phyloP scores from a whole-genome alignment of 2,329 filamentous ascomycete species.

The Aureobasidium sp. region DNA sequence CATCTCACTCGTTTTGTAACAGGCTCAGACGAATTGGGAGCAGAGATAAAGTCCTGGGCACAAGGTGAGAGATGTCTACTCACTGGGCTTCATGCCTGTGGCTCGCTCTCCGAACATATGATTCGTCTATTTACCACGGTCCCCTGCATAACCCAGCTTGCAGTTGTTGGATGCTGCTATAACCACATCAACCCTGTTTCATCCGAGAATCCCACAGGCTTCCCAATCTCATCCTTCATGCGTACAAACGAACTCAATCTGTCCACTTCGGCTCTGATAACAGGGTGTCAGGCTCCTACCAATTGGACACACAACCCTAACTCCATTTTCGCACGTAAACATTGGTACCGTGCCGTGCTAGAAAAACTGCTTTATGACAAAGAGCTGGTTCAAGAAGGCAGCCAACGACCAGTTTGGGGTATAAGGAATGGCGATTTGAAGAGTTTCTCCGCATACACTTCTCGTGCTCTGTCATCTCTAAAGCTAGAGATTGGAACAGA shows the following conservation, averaged over 20 bases:
- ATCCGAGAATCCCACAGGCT: slow-evolving; percentile 9
- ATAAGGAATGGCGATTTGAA: slow-evolving; percentile 17
- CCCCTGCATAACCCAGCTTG: slow-evolving; percentile 8
- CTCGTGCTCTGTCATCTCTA: slow-evolving; percentile 13
- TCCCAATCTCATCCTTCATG: slow-evolving; percentile 18
- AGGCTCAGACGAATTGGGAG: not conserved
- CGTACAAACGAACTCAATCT: slow-evolving; percentile 14
- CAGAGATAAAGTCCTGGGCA: slow-evolving; percentile 15
- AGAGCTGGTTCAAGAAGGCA: not conserved
- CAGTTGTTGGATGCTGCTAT: slow-evolving; percentile 18
- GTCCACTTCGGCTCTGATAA: slow-evolving; percentile 18
- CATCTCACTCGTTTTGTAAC: slow-evolving; percentile 16
- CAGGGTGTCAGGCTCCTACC: slow-evolving; percentile 19
- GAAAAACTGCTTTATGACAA: slow-evolving; percentile 18
- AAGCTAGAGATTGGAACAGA: slow-evolving; percentile 5
- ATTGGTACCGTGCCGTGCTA: slow-evolving; percentile 17
- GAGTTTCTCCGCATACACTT: slow-evolving; percentile 8
- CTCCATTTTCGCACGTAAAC: slow-evolving; percentile 16
- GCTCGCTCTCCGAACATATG: slow-evolving; percentile 18
- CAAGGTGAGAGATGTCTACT: slow-evolving; percentile 16
- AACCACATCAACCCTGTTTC: slow-evolving; percentile 17
- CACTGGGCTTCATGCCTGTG: slow-evolving; percentile 18
- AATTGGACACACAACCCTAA: slow-evolving; percentile 18
- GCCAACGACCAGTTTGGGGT: slow-evolving; percentile 16
- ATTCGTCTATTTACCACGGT: slow-evolving; percentile 13